Evolutionary conservation across 106 monocot species (phyloP), one percentile per base, ranked within the genome.

Genomic region (Posidonia australis): DNA sequence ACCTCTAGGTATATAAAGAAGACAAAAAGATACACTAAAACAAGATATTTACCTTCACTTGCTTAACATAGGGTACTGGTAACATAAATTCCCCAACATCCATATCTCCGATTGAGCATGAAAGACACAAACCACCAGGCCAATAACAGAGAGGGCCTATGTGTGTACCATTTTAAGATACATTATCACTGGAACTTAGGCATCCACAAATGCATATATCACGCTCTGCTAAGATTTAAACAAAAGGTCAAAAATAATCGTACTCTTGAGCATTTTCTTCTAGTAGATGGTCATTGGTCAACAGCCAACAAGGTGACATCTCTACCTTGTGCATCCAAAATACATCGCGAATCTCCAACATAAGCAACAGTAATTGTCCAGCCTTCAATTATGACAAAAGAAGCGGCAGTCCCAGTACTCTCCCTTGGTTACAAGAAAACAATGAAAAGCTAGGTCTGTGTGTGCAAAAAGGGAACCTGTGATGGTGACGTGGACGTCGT

Each of bases 11-110:
- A n/a, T n/a, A n/a, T n/a, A n/a, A n/a, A n/a, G n/a, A n/a, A n/a
- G n/a, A n/a, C n/a, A n/a, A n/a, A n/a, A n/a, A n/a, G n/a, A n/a
- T n/a, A n/a, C n/a, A 29, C 14, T 0, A 49, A 1, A 16, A 44
- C 5, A 62, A 54, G 12, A 48, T 23, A 18, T 42, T 27, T 80
- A 92, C 92, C 92, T 92, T 87, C 6, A 92, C 84, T 92, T 92
- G 92, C 69, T 92, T 92, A 44, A 92, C 92, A 74, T 92, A 77
- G 43, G 92, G 92, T 36, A 92, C 77, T 1, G 92, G 92, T 59
- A 92, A 87, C 53, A 92, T 92, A 74, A 80, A 87, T 70, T 92
- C 92, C 41, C 92, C 92, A 72, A 92, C 92, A 78, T 92, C 92
- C 74, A 82, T 82, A 71, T 92, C 92, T 42, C 92, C 92, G 46